Evolutionary conservation across 1,284 basidiomycete species (phyloP).

Genomic region (Porodaedalea pini): DNA sequence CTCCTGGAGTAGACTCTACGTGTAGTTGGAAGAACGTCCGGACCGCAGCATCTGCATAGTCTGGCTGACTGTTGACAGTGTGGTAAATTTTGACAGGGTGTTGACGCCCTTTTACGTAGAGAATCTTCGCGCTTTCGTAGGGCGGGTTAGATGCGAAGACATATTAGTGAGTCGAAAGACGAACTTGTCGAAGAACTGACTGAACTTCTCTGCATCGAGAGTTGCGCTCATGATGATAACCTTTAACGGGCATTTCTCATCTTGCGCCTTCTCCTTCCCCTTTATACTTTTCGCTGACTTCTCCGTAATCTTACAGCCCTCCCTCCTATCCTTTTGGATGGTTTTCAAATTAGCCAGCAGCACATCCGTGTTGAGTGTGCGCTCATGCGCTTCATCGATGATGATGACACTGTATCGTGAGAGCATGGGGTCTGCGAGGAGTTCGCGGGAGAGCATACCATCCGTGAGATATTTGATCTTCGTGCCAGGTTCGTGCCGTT

Average conservation of each 20-base stretch:
- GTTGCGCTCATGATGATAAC: conserved; percentile 98
- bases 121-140: conserved; percentile 67
- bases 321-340: conserved; percentile 74
- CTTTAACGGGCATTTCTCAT: conserved; percentile 62
- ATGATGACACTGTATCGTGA: conserved; percentile 86
- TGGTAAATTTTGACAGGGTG: conserved; percentile 86
- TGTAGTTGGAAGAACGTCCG: conserved; percentile 93
- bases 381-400: conserved; percentile 97
- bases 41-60: conserved; percentile 88
- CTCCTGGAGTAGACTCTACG: conserved; percentile 73
- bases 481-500: conserved; percentile 66
- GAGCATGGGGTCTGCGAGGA: conserved; percentile 75
- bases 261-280: conserved; percentile 33
- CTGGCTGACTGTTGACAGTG: conserved; percentile 66
- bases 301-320: conserved; percentile 27
- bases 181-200: conserved; percentile 80
- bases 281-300: conserved; percentile 30
- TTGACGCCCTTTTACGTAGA: conserved; percentile 92
- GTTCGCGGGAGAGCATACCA: conserved; percentile 92
- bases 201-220: conserved; percentile 92
- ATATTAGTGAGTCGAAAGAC: conserved; percentile 28
- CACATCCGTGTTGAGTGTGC: conserved; percentile 91
- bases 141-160: background rate
- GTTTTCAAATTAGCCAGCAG: conserved; percentile 88
- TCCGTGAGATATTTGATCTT: conserved; percentile 95